phyloP scores from a whole-genome alignment of 805 yeast genomes.

The Metschnikowia chrysomelidarum region DNA sequence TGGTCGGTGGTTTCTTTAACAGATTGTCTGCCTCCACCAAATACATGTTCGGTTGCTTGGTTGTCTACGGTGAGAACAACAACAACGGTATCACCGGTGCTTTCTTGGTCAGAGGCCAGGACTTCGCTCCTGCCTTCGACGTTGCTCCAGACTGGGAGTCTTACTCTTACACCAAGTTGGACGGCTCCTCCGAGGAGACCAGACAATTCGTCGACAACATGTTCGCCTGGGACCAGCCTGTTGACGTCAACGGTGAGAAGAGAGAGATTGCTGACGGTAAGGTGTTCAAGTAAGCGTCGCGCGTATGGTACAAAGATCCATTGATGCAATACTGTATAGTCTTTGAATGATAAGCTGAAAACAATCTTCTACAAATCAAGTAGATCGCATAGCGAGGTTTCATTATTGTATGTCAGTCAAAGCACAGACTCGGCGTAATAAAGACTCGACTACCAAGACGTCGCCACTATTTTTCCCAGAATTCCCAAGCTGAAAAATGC shows the following conservation, averaged over 20 bases:
- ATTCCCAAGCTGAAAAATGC: no score
- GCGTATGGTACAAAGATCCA: no score
- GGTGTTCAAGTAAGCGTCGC: slow-evolving; percentile 73
- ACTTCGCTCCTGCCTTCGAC: slow-evolving; percentile 83
- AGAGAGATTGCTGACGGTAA: slow-evolving; percentile 96
- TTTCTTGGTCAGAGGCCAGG: slow-evolving; percentile 94
- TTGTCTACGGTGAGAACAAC: slow-evolving; percentile 98
- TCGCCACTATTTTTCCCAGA: no score
- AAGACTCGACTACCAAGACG: no score
- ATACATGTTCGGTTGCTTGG: slow-evolving; percentile 89
- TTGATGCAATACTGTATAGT: no score
- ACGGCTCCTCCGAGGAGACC: slow-evolving; percentile 72
- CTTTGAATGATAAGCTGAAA: no score
- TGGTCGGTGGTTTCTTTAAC: slow-evolving; percentile 97
- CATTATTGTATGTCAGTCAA: no score
- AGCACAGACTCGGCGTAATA: no score
- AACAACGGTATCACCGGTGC: slow-evolving; percentile 96
- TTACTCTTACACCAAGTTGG: slow-evolving; percentile 78
- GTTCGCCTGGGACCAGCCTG: slow-evolving; percentile 99
- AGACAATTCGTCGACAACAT: slow-evolving; percentile 80
- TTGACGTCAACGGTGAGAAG: slow-evolving; percentile 70
- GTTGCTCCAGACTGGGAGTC: slow-evolving; percentile 99
- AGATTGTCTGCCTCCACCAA: slow-evolving; percentile 90
- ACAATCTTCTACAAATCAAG: no score
- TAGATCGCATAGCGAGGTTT: no score